Conservation (phyloP, 1,284 basidiomycete species). For the Moniliophthora roreri region DNA sequence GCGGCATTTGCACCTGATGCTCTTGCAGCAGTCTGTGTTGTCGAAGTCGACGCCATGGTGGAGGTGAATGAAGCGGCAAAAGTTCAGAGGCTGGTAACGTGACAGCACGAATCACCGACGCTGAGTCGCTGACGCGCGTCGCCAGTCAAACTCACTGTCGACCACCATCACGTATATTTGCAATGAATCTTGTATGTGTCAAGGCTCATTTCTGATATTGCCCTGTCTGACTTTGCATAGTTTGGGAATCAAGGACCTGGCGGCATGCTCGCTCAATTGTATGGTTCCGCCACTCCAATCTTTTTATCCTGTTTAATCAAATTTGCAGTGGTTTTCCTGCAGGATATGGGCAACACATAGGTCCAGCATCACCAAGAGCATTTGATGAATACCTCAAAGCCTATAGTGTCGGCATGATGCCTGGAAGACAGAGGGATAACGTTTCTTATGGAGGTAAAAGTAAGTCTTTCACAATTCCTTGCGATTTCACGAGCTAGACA, state of each 20-base stretch:
- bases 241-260: constrained; percentile 55
- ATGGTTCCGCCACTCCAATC: neutral
- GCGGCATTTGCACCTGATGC: constrained; percentile 64
- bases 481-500: constrained; percentile 11
- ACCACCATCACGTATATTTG: constrained; percentile 16
- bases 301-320: constrained; percentile 7
- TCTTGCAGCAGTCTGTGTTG: constrained; percentile 35
- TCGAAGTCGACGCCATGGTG: constrained; percentile 41
- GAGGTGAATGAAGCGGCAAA: constrained; percentile 13
- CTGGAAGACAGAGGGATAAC: constrained; percentile 80
- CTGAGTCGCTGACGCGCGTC: neutral
- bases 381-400: constrained; percentile 86
- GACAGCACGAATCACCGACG: neutral
- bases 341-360: constrained; percentile 43
- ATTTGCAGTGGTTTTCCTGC: constrained; percentile 49
- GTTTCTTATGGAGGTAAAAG: constrained; percentile 97
- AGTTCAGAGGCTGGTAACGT: constrained; percentile 10
- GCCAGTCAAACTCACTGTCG: constrained; percentile 1
- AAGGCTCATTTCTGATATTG: constrained; percentile 1
- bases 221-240: constrained; percentile 29
- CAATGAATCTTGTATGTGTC: constrained; percentile 64
- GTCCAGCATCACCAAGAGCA: constrained; percentile 51
- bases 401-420: constrained; percentile 85
- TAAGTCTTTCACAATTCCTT: constrained; percentile 49
- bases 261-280: constrained; percentile 55